Base-by-base conservation (phyloP, 441 rosid genomes). In the Bruguiera hainesii region DNA sequence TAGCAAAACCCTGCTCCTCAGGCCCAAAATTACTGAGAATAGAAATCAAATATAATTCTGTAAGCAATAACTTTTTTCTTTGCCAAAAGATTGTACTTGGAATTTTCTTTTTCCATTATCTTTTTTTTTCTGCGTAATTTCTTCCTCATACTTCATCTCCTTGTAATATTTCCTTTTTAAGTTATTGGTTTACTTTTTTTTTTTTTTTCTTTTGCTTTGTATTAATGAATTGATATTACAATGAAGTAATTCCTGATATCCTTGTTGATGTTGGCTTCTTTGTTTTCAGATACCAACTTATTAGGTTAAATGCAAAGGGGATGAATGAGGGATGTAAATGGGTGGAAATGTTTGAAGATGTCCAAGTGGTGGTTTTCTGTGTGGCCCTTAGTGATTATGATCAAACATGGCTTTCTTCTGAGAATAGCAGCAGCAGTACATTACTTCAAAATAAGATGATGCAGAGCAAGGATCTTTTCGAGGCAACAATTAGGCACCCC, bases 291-390 rank as follows among this genome's bases (percentile, higher is more conserved):
- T 96, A 93, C 71, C 96, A 96, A 73, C 89, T 96, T 20, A 90
- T 96, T 55, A 79, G 98, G 21, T 88, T 96, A 51, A 92, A 90
- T 52, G 97, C 97, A 0, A 92, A 86, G 72, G 96, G 97, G 64
- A 89, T 90, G 97, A 92, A 81, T 30, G 97, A 93, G 69, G 97
- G 98, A 26, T 96, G 98, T 85, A 96, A 96, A 78, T 96, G 99
- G 99, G 92, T 96, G 2, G 97, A 92, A 72, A 96, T 96, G 98
- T 92, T 92, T 25, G 99, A 96, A 89, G 99, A 92, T 5, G 99
- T 90, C 61, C 83, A 90, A 1, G 91, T 80, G 6, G 89, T 92
- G 7, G 77, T 92, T 57, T 92, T 96, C 92, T 96, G 99, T 46
- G 81, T 90, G 9, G 81, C 98, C 65, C 88, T 96, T 59, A 80